Evolutionary conservation across 257 asterid genomes (phyloP), one percentile per base, ranked within the genome.

Genomic region (Solanum corneliomulleri): DNA sequence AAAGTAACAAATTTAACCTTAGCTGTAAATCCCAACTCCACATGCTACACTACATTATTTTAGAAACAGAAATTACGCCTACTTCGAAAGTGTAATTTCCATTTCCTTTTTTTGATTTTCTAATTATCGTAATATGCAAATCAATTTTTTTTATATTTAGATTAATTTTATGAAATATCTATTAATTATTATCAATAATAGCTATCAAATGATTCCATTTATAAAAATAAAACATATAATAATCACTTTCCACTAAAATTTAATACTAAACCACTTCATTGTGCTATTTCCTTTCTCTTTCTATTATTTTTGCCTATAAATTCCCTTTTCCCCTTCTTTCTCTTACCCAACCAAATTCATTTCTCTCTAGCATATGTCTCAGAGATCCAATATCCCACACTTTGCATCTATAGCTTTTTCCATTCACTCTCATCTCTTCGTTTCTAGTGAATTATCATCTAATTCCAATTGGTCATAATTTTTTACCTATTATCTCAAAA

Each of bases 391-490:
- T 94, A 90, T 94, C 14, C 97, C 98, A 42, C 98, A 95, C 89
- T 96, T 93, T 44, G 92, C 97, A n/a, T 93, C 97, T 74, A 89
- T 92, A 25, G 98, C 99, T 47, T 95, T 92, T 80, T 91, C 91
- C 87, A 92, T 90, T 37, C 99, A 92, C 18, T 95, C 98, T 84
- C 98, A 93, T 94, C 99, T 94, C 96, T 94, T 95, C 93, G 94
- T 96, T 37, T 95, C 98, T 95, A 95, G 96, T 95, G 94, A 96
- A 93, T 92, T 92, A 95, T 89, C 58, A 93, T 91, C 96, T 7
- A 89, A 33, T 49, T 92, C 93, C 93, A 92, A 96, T 83, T 94
- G 96, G 94, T 93, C 90, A 27, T 64, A 64, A 64, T 75, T 89
- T 21, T 21, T 21, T 14, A 15, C 70, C 47, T 75, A 13, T 7